Percentiles rank a stretch among this genome's conserved stretches.
phyloP scores from a whole-genome alignment of 2,329 filamentous ascomycete species.

The Alternaria arbusti region DNA sequence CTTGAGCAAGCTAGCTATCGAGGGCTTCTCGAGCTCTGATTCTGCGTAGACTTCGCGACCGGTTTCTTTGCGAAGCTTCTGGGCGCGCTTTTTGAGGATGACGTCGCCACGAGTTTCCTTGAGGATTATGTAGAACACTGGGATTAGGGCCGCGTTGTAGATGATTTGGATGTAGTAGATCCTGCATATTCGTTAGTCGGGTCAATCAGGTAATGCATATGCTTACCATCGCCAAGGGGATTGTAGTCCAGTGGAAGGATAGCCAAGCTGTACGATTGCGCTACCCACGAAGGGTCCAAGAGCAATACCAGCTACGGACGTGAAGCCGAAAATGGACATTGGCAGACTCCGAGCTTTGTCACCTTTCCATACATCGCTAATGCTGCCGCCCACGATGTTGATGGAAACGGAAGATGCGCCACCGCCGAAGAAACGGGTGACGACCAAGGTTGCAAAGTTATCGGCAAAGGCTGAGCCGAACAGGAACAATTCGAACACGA shows the following conservation, averaged over 20 bases:
- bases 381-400: slow-evolving; percentile 45
- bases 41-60: slow-evolving; percentile 38
- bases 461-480: slow-evolving; percentile 53
- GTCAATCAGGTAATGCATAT: background rate
- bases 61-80: slow-evolving; percentile 48
- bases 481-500: slow-evolving; percentile 51
- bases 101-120: slow-evolving; percentile 53
- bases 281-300: slow-evolving; percentile 53
- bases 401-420: slow-evolving; percentile 53
- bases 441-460: slow-evolving; percentile 54
- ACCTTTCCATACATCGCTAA: slow-evolving; percentile 46
- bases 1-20: slow-evolving; percentile 35
- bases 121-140: slow-evolving; percentile 52
- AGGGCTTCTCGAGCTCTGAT: slow-evolving; percentile 32
- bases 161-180: slow-evolving; percentile 56
- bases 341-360: slow-evolving; percentile 52
- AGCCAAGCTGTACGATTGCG: slow-evolving; percentile 48
- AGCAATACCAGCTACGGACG: slow-evolving; percentile 53
- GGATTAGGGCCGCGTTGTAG: slow-evolving; percentile 51
- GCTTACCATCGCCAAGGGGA: slow-evolving; percentile 49
- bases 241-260: slow-evolving; percentile 26
- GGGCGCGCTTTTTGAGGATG: slow-evolving; percentile 50
- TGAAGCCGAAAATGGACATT: slow-evolving; percentile 55
- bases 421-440: slow-evolving; percentile 54
- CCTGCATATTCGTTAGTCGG: slow-evolving; percentile 30